Conservation (phyloP, 1,139 yeast species). For the Sugiyamaella paludigena region DNA sequence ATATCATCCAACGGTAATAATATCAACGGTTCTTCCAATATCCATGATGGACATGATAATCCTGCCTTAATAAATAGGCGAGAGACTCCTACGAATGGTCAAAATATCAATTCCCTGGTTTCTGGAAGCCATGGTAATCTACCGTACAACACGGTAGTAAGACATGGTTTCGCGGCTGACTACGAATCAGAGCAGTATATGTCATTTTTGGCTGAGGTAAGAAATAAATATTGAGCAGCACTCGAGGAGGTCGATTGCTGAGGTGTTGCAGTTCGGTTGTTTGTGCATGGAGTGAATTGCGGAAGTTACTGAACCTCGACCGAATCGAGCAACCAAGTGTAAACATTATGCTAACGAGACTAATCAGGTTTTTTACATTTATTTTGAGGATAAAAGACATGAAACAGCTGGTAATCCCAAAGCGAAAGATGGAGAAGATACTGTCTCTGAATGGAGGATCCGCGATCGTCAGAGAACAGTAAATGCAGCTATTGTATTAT, state of each 20-base stretch:
- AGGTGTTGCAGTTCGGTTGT: background rate
- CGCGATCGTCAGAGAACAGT: slow-evolving; percentile 90
- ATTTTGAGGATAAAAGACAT: slow-evolving; percentile 87
- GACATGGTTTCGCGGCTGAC: slow-evolving; percentile 83
- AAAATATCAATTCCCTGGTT: background rate
- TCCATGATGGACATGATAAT: background rate
- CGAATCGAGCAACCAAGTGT: background rate
- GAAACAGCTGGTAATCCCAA: slow-evolving; percentile 86
- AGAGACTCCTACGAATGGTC: background rate
- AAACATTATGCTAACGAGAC: slow-evolving; percentile 4
- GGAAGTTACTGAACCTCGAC: background rate
- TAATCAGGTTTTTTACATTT: slow-evolving; percentile 63
- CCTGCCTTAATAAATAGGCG: background rate
- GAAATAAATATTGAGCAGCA: background rate
- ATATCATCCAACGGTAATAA: background rate
- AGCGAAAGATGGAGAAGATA: slow-evolving; percentile 46
- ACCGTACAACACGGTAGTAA: slow-evolving; percentile 29
- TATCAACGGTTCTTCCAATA: background rate
- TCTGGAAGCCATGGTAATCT: background rate
- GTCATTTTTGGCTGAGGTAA: slow-evolving; percentile 54
- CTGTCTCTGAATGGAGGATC: slow-evolving; percentile 85
- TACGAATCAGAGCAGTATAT: slow-evolving; percentile 61
- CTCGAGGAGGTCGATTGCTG: background rate
- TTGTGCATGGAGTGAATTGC: too few relatives aligned
- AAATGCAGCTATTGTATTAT: slow-evolving; percentile 87